Evolutionary conservation across 306 rosid genomes (phyloP), one percentile per base, ranked within the genome.

Genomic region (Leucaena leucocephala): DNA sequence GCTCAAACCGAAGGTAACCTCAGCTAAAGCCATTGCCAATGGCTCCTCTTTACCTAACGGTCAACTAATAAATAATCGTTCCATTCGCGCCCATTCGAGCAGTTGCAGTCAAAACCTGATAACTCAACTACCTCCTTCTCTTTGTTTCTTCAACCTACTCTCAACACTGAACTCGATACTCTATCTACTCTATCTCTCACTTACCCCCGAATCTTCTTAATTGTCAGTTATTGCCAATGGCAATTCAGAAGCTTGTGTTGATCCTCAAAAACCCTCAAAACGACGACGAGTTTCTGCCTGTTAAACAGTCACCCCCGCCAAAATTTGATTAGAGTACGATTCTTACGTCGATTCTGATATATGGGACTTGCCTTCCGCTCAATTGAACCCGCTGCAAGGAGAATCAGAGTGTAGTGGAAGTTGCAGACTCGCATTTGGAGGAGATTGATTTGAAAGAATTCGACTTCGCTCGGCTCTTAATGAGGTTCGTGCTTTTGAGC

Each of bases 331-430:
- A 2, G 96, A 94, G 76, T 94, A 94, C 90, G 96, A 94, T 50
- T 94, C 98, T 77, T 86, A 72, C 85, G 77, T 84, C 38, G 98
- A 94, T 78, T 94, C 98, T 27, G 96, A 94, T 68, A 91, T 94
- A 67, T 94, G 96, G 96, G 98, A 94, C 89, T 86, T 94, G 71
- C 98, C 98, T 22, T 82, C 88, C 3, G 81, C 81, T 40, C 83
- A 75, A 42, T 67, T 93, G 82, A 87, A 90, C 33, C 85, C 74
- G 72, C 67, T 79, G 19, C 82, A 67, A 66, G 78, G 68, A n/a
- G 75, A 66, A 2, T 82, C 71, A 43, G 34, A 14, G 76, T 55
- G 71, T 63, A 11, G 71, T 91, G 14, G 58, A 77, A 36, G 82
- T 78, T 52, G 74, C 79, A 3, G 86, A 55, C 5, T 79, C 80